These are phyloP conservation scores for Cucurbita maxima DNA, from an alignment of 306 rosid genomes.

Conservation along the genomic window DNA sequence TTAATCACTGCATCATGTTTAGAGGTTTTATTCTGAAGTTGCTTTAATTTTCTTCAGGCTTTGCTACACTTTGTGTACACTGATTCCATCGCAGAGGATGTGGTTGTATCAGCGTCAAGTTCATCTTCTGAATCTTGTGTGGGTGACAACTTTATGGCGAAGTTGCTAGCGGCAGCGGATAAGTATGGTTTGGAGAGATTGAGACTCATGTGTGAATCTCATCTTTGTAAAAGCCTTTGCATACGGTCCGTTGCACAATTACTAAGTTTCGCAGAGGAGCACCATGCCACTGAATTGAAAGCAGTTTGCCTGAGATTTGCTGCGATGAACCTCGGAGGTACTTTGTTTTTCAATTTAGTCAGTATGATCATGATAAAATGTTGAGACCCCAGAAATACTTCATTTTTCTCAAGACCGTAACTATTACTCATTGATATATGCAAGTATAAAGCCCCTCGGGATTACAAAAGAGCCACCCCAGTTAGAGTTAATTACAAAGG, in stretches of 20 bases:
- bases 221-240: slow-evolving; percentile 75
- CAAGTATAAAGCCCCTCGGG: neutral
- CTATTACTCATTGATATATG: neutral
- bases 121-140: slow-evolving; percentile 42
- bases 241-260: slow-evolving; percentile 76
- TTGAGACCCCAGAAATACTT: neutral
- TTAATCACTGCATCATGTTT: neutral
- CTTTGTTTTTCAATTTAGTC: neutral
- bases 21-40: slow-evolving; percentile 6
- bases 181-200: slow-evolving; percentile 69
- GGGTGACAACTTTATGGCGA: slow-evolving; percentile 59
- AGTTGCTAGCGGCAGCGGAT: slow-evolving; percentile 78
- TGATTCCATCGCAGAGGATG: slow-evolving; percentile 68
- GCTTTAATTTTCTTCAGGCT: slow-evolving; percentile 42
- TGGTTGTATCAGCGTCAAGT: slow-evolving; percentile 40
- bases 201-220: slow-evolving; percentile 85
- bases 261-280: slow-evolving; percentile 70
- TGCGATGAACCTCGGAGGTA: slow-evolving; percentile 86
- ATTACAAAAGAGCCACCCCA: neutral
- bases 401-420: neutral
- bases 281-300: slow-evolving; percentile 72
- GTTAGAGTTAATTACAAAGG: neutral
- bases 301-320: slow-evolving; percentile 79
- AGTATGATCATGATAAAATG: neutral
- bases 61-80: slow-evolving; percentile 76